Evolutionary conservation across 2,329 filamentous ascomycete genomes (phyloP).

Genomic region (Beauveria sp.): DNA sequence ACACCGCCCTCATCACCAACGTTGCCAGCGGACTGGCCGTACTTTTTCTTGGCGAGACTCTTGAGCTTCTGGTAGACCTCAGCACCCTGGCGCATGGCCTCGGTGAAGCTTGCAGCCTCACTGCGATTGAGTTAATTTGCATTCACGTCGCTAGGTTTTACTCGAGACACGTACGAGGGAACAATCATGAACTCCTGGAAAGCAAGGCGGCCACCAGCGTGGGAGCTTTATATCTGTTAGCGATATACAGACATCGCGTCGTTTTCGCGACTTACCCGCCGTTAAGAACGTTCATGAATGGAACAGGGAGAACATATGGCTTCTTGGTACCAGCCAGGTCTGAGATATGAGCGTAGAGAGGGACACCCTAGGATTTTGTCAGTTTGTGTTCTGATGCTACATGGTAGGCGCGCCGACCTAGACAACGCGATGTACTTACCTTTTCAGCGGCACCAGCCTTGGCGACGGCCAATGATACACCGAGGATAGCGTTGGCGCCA

Average conservation of each 20-base stretch:
- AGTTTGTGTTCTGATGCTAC: background rate
- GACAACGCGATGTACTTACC: constrained; percentile 29
- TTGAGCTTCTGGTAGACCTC: constrained; percentile 99
- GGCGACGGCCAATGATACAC: constrained; percentile 75
- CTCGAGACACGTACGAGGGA: constrained; percentile 55
- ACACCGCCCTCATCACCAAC: constrained; percentile 99
- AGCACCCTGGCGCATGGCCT: constrained; percentile 91
- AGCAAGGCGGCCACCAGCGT: constrained; percentile 90
- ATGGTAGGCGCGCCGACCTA: background rate
- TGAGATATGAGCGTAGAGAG: constrained; percentile 81
- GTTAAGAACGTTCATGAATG: constrained; percentile 92
- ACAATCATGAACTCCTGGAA: constrained; percentile 98
- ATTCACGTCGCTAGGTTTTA: constrained; percentile 8
- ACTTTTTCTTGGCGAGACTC: constrained; percentile 96
- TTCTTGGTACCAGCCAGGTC: constrained; percentile 86
- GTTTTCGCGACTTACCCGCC: constrained; percentile 43
- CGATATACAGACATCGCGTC: background rate
- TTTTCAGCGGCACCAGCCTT: constrained; percentile 88
- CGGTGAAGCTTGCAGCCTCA: constrained; percentile 80
- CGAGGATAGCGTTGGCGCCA: constrained; percentile 82
- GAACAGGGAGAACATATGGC: constrained; percentile 82
- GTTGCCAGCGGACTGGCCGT: constrained; percentile 97
- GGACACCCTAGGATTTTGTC: constrained; percentile 49
- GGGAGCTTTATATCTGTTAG: constrained; percentile 51
- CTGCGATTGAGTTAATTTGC: constrained; percentile 30